Evolutionary conservation across 768 basidiomycete genomes (phyloP), one percentile per base, ranked within the genome.

Genomic region (Trametes cinnabarina): DNA sequence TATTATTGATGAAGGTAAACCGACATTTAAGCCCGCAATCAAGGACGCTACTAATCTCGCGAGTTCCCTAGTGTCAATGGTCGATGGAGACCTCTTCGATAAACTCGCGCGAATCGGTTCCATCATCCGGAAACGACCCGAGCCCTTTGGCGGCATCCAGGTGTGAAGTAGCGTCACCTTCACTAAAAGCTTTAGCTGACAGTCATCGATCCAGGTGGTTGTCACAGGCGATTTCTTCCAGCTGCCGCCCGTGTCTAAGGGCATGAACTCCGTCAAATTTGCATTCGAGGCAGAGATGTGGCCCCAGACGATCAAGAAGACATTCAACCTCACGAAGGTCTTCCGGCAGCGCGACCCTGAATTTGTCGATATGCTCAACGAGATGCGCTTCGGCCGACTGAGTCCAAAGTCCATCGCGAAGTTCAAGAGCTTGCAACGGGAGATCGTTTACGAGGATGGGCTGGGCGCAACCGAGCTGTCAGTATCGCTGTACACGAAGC

Each of bases 211-310:
- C 39, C 51, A 94, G 90, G 74, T 98, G 39, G 79, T 98, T 58
- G 87, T 98, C 22, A 96, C 94, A 1, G 97, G 97, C 8, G 97
- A 99, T 69, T 98, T 98, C 76, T 98, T 98, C 76, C 96, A 99
- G 70, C 82, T 99, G 4, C 97, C 97, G 0, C 97, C 97, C 2
- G 94, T 98, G 0, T 77, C 78, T 7, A 94, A 87, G 69, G 77
- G 80, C 32, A 53, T 39, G 32, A n/a, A 34, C n/a, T 9, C 10
- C 17, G 83, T 90, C 41, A 92, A 87, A 66, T 98, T 98, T 66
- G 93, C 92, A 1, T 99, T 99, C 67, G 94, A 99, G 67, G 94
- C 94, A 0, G 73, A 81, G 17, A 71, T 74, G 52, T 98, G 97
- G 97, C 74, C 72, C 34, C 73, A 86, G 62, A 76, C 86, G 3